These are phyloP conservation scores for Eucalyptus marginata DNA, from an alignment of 345 rosid genomes.

Conservation along the genomic window DNA sequence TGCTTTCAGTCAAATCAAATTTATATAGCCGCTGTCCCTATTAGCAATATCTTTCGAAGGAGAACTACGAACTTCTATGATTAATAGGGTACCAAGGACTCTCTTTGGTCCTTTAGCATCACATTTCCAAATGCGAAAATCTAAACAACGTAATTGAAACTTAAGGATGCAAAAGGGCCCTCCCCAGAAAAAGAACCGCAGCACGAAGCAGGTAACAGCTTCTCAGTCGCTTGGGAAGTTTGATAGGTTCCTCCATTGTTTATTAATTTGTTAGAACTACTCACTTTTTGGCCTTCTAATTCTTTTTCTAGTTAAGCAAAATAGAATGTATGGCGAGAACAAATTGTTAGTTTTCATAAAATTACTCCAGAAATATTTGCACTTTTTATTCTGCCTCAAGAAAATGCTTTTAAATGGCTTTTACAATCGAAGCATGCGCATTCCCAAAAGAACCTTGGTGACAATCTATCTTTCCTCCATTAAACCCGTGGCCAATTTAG, in stretches of 20 bases:
- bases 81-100: background rate
- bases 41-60: background rate
- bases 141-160: background rate
- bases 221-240: background rate
- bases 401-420: background rate
- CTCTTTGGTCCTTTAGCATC: background rate
- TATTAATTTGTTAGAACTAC: background rate
- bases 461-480: background rate
- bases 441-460: background rate
- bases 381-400: background rate
- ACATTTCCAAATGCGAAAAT: background rate
- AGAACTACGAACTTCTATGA: background rate
- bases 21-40: background rate
- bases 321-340: background rate
- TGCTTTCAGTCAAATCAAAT: background rate
- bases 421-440: background rate
- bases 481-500: background rate
- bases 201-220: background rate
- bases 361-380: background rate
- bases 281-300: background rate
- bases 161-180: background rate
- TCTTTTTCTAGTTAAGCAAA: background rate
- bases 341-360: background rate
- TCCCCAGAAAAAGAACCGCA: background rate
- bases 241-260: background rate